Conservation (phyloP, 208 protist genomes). For the Acanthamoeba lenticulata region DNA sequence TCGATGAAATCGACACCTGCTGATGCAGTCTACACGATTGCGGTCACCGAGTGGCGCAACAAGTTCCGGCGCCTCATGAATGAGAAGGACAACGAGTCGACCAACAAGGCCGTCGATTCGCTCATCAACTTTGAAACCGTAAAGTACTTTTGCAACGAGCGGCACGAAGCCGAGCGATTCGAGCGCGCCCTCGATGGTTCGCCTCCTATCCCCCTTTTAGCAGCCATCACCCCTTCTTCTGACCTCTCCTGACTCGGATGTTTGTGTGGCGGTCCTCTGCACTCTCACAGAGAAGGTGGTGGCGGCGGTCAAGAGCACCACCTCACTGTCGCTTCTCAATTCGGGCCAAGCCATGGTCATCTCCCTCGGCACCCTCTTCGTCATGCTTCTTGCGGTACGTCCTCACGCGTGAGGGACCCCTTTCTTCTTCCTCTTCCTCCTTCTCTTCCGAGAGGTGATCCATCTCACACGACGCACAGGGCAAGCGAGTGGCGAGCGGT, state of each 20-base stretch:
- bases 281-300: slow-evolving; percentile 75
- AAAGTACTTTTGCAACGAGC: slow-evolving; percentile 84
- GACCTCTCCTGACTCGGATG: neutral
- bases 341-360: slow-evolving; percentile 86
- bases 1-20: too few species aligned
- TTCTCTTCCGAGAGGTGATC: neutral
- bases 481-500: slow-evolving; percentile 46
- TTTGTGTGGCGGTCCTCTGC: neutral
- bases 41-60: slow-evolving; percentile 66
- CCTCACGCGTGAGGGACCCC: neutral
- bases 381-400: slow-evolving; percentile 83
- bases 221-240: neutral
- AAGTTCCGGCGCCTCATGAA: slow-evolving; percentile 53
- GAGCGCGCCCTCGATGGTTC: slow-evolving; percentile 69
- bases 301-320: slow-evolving; percentile 77
- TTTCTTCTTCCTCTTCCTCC: slow-evolving; percentile 19
- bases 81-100: slow-evolving; percentile 67
- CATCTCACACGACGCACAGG: neutral
- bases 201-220: slow-evolving; percentile 55
- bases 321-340: slow-evolving; percentile 80
- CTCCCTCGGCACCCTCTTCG: slow-evolving; percentile 74
- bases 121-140: slow-evolving; percentile 84
- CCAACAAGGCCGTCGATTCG: slow-evolving; percentile 84
- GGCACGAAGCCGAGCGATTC: slow-evolving; percentile 74
- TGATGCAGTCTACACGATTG: slow-evolving; percentile 17